Percentiles rank a stretch among this genome's conserved stretches.
Conservation (phyloP, 106 monocot genomes). For the Chionographis japonica region DNA sequence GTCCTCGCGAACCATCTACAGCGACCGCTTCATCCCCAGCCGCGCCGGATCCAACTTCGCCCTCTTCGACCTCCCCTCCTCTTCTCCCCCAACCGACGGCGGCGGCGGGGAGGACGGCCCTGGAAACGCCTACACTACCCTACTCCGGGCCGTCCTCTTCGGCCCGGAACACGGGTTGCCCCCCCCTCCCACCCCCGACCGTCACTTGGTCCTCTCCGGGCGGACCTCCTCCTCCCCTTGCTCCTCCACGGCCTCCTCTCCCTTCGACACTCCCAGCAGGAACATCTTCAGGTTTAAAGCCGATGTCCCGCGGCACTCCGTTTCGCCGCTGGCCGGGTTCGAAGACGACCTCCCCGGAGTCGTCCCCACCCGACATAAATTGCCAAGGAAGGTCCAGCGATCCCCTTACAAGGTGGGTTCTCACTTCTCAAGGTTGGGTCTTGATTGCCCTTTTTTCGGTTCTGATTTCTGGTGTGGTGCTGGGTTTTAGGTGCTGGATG, state of each 20-base stretch:
- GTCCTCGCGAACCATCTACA: slow-evolving; percentile 5
- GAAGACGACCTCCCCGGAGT: slow-evolving; percentile 50
- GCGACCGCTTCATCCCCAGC: slow-evolving; percentile 23
- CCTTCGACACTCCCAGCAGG: slow-evolving; percentile 34
- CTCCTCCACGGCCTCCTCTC: slow-evolving; percentile 23
- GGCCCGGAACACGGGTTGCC: slow-evolving; percentile 34
- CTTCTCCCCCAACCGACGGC: not conserved
- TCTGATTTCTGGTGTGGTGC: not conserved
- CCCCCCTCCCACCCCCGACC: slow-evolving; percentile 37
- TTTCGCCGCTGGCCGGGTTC: slow-evolving; percentile 15
- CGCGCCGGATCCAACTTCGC: slow-evolving; percentile 15
- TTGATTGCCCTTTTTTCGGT: not conserved
- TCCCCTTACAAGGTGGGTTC: slow-evolving; percentile 78
- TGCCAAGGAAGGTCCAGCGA: slow-evolving; percentile 59
- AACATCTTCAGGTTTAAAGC: slow-evolving; percentile 89
- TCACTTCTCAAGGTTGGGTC: not conserved
- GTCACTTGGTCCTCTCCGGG: not conserved
- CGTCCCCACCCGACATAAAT: slow-evolving; percentile 29
- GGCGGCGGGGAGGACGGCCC: slow-evolving; percentile 22
- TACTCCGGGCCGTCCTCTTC: slow-evolving; percentile 67
- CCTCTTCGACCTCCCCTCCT: slow-evolving; percentile 7
- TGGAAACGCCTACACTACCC: slow-evolving; percentile 37
- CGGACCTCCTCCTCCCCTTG: slow-evolving; percentile 26
- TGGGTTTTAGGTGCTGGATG: slow-evolving; percentile 73
- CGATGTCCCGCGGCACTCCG: slow-evolving; percentile 47